These are phyloP conservation scores for Colletotrichum sp. DNA, from an alignment of 2,329 filamentous ascomycete species.

Conservation along the genomic window DNA sequence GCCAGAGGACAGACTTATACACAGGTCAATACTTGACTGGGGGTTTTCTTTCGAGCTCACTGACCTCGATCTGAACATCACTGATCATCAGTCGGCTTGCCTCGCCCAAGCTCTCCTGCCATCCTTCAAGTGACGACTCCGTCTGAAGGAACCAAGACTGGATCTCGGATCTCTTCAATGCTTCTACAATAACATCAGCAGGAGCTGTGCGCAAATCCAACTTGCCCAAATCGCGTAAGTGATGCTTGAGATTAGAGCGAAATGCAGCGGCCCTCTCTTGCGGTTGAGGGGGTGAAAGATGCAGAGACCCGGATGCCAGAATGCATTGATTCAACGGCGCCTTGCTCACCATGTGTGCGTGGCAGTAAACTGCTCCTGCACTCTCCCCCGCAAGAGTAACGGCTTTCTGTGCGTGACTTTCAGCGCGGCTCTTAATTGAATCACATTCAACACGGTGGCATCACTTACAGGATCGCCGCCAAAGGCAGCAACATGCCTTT, in stretches of 20 bases:
- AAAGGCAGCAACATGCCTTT: constrained; percentile 28
- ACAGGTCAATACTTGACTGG: background rate
- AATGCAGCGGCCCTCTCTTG: background rate
- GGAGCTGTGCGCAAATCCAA: constrained; percentile 29
- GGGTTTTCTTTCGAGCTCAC: background rate
- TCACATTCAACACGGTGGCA: background rate
- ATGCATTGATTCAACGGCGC: constrained; percentile 37
- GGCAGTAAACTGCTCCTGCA: constrained; percentile 48
- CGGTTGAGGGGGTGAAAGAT: constrained; percentile 46
- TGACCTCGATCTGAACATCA: constrained; percentile 47
- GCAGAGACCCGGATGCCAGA: constrained; percentile 45
- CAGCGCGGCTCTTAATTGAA: background rate
- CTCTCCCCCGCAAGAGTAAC: constrained; percentile 51
- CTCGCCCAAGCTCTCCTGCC: constrained; percentile 36
- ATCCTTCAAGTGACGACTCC: constrained; percentile 38
- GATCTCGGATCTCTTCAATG: constrained; percentile 38
- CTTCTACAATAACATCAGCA: constrained; percentile 34
- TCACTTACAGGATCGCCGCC: constrained; percentile 29
- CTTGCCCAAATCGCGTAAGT: background rate
- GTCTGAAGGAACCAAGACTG: constrained; percentile 47
- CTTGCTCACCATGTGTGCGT: constrained; percentile 42
- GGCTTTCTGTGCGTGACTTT: constrained; percentile 27
- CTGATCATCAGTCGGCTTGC: constrained; percentile 44
- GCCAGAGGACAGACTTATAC: constrained; percentile 47
- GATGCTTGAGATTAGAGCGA: background rate